phyloP scores from a whole-genome alignment of 2,329 filamentous ascomycete genomes.

The Aspergillus sp. region DNA sequence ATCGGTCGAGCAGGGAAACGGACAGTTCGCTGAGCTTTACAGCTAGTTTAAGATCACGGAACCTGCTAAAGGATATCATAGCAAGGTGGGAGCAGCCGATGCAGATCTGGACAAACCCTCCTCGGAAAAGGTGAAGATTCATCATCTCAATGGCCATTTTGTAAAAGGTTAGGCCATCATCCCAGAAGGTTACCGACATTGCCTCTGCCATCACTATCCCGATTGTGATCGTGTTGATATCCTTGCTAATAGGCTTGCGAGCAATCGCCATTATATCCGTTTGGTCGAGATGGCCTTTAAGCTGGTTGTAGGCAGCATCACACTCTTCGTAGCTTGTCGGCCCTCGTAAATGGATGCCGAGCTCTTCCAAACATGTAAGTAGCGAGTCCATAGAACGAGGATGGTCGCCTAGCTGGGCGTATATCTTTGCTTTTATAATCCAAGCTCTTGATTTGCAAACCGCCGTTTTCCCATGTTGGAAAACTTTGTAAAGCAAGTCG shows the following conservation, averaged over 20 bases:
- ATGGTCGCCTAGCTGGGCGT: slow-evolving; percentile 71
- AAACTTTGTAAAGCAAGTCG: slow-evolving; percentile 67
- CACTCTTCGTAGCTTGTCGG: slow-evolving; percentile 73
- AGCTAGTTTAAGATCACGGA: slow-evolving; percentile 57
- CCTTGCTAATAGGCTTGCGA: slow-evolving; percentile 42
- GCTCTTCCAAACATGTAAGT: slow-evolving; percentile 67
- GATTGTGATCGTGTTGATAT: slow-evolving; percentile 44
- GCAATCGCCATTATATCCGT: slow-evolving; percentile 50
- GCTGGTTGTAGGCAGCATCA: slow-evolving; percentile 68
- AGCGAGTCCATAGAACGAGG: slow-evolving; percentile 67
- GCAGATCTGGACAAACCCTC: slow-evolving; percentile 57
- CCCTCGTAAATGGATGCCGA: slow-evolving; percentile 67
- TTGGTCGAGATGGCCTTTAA: slow-evolving; percentile 60
- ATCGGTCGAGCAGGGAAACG: slow-evolving; percentile 52
- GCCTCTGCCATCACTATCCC: slow-evolving; percentile 60
- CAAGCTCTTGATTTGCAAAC: slow-evolving; percentile 82
- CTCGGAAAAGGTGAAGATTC: slow-evolving; percentile 54
- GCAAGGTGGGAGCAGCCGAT: slow-evolving; percentile 60
- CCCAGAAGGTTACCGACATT: slow-evolving; percentile 61
- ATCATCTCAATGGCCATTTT: slow-evolving; percentile 60
- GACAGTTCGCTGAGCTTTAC: slow-evolving; percentile 55
- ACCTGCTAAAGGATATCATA: slow-evolving; percentile 56
- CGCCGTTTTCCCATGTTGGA: slow-evolving; percentile 66
- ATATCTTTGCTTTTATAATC: slow-evolving; percentile 78
- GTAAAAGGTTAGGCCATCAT: slow-evolving; percentile 59